These are phyloP conservation scores for Vaccinium macrocarpon DNA, from an alignment of 148 eudicot genomes.

Conservation along the genomic window DNA sequence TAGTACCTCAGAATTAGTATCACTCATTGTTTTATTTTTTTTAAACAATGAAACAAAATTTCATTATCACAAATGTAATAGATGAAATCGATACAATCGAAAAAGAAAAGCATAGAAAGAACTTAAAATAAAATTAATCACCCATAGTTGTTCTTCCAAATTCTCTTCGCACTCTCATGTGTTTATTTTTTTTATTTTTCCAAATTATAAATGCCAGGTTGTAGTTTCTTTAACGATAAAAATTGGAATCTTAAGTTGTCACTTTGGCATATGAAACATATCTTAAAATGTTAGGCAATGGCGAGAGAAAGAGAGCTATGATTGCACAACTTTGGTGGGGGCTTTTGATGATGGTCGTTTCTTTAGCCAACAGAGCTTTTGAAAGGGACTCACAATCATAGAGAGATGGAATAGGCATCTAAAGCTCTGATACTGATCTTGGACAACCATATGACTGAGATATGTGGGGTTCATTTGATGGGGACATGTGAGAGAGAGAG, in stretches of 20 bases:
- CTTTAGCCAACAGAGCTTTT: slow-evolving; percentile 24
- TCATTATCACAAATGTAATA: no score
- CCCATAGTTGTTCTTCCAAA: background rate
- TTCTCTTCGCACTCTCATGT: background rate
- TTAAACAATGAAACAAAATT: no score
- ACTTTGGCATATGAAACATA: background rate
- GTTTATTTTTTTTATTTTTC: background rate
- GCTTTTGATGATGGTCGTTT: slow-evolving; percentile 28
- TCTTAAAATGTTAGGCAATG: background rate
- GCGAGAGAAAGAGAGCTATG: background rate
- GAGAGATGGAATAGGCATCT: slow-evolving; percentile 40
- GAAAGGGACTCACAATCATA: slow-evolving; percentile 45
- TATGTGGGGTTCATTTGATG: slow-evolving; percentile 35
- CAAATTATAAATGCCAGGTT: background rate
- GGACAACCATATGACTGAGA: slow-evolving; percentile 31
- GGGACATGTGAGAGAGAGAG: slow-evolving; percentile 24
- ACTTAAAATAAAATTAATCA: no score
- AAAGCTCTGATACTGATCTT: background rate
- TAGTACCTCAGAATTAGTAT: no score
- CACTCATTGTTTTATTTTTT: no score
- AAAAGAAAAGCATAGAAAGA: no score
- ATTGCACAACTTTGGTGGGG: slow-evolving; percentile 32
- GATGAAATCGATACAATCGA: no score
- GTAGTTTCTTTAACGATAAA: background rate
- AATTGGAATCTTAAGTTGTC: background rate